phyloP scores from a whole-genome alignment of 345 rosid genomes.

The Geranium rotundifolium region DNA sequence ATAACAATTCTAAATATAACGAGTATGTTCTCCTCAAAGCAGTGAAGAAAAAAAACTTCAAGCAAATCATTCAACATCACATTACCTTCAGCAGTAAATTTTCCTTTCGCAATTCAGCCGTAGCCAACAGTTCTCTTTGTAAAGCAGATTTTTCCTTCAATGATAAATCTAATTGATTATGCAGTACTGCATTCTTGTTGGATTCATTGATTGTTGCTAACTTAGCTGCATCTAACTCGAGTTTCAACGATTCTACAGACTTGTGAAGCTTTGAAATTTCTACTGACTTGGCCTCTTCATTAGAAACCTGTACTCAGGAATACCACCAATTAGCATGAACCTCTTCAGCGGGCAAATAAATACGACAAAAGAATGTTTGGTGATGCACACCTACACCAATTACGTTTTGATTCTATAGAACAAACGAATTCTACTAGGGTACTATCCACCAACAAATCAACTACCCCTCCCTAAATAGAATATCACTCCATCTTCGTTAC shows the following conservation, averaged over 20 bases:
- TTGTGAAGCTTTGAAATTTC: conserved; percentile 75
- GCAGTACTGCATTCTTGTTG: conserved; percentile 77
- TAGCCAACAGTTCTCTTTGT: conserved; percentile 51
- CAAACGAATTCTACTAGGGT: background rate
- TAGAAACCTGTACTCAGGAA: conserved; percentile 52
- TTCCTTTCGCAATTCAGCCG: conserved; percentile 60
- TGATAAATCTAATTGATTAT: conserved; percentile 67
- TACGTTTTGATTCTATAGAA: background rate
- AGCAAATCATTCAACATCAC: background rate
- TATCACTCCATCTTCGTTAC: no score
- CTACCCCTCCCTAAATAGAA: no score
- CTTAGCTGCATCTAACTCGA: conserved; percentile 90
- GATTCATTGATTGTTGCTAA: conserved; percentile 76
- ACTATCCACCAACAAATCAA: no score
- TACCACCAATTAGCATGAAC: background rate
- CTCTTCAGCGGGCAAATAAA: no score
- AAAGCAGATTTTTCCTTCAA: conserved; percentile 63
- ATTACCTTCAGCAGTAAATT: conserved; percentile 61
- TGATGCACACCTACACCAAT: background rate
- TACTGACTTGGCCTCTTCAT: conserved; percentile 59
- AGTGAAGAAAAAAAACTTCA: no score
- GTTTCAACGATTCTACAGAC: conserved; percentile 59
- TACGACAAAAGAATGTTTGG: no score
- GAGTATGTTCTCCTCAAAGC: background rate
- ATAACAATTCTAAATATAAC: no score